Evolutionary conservation across 164 flowering plant species (phyloP).

Genomic region (Kingdonia uniflora): DNA sequence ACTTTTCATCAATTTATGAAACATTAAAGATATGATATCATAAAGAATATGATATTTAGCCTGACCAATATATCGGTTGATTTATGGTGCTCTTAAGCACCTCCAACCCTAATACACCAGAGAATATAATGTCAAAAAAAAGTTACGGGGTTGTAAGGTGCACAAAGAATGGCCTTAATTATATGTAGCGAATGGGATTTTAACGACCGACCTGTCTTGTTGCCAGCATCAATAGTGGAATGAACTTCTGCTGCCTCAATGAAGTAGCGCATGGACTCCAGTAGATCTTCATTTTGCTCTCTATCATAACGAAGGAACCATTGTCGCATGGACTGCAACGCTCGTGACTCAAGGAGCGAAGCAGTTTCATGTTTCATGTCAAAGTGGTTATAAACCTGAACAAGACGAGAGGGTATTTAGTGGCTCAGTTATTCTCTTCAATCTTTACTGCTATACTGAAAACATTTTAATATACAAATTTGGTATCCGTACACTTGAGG

Average conservation of each 20-base stretch:
- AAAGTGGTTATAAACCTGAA: constrained; percentile 90
- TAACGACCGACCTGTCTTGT: constrained; percentile 41
- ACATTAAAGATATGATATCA: too few species aligned
- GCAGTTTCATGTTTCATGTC: constrained; percentile 98
- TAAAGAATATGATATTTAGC: too few species aligned
- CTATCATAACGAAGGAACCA: constrained; percentile 67
- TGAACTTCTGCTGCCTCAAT: constrained; percentile 90
- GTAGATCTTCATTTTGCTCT: constrained; percentile 87
- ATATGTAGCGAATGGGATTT: too few species aligned
- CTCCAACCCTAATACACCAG: too few species aligned
- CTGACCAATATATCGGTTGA: too few species aligned
- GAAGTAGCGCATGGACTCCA: constrained; percentile 80
- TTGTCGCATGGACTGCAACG: constrained; percentile 43
- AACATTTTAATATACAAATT: too few species aligned
- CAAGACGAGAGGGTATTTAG: constrained; percentile 2
- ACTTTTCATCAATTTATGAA: too few species aligned
- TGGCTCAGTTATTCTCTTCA: background rate
- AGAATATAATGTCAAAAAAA: too few species aligned
- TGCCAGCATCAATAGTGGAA: constrained; percentile 90
- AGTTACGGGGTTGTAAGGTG: too few species aligned
- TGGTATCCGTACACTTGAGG: too few species aligned
- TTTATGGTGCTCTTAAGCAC: too few species aligned
- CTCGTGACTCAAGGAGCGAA: constrained; percentile 74
- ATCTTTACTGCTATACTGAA: background rate
- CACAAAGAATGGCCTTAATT: too few species aligned